These are phyloP conservation scores for Xylaria hypoxylon DNA, from an alignment of 2,329 filamentous ascomycete genomes.

Conservation along the genomic window DNA sequence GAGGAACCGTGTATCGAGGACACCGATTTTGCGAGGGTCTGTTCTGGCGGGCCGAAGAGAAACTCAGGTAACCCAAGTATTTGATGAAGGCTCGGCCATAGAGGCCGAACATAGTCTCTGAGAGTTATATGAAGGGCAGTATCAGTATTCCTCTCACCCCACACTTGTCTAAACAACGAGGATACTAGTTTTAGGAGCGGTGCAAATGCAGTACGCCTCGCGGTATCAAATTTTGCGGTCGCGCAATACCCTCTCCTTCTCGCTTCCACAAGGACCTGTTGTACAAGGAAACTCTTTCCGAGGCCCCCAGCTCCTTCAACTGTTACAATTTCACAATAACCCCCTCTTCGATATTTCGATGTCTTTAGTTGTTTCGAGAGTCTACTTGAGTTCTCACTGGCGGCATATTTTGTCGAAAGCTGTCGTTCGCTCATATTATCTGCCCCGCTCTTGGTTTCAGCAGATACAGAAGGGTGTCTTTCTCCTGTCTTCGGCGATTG, in stretches of 20 bases:
- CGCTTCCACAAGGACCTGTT: slow-evolving; percentile 71
- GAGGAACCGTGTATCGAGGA: slow-evolving; percentile 51
- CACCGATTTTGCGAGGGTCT: slow-evolving; percentile 51
- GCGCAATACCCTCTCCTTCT: slow-evolving; percentile 72
- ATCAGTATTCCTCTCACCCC: slow-evolving; percentile 74
- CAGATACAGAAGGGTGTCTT: slow-evolving; percentile 62
- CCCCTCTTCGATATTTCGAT: slow-evolving; percentile 69
- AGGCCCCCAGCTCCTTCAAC: slow-evolving; percentile 72
- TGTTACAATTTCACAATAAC: slow-evolving; percentile 72
- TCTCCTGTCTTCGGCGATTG: slow-evolving; percentile 62
- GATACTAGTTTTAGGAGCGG: slow-evolving; percentile 73
- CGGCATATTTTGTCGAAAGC: slow-evolving; percentile 55
- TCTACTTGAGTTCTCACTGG: slow-evolving; percentile 61
- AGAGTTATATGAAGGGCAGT: slow-evolving; percentile 71
- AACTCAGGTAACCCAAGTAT: slow-evolving; percentile 77
- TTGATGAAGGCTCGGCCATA: slow-evolving; percentile 73
- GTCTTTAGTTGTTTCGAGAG: slow-evolving; percentile 66
- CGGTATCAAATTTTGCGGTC: slow-evolving; percentile 74
- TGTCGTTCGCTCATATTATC: slow-evolving; percentile 61
- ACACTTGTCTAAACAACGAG: slow-evolving; percentile 74
- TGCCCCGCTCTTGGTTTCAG: slow-evolving; percentile 60
- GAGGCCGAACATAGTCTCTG: slow-evolving; percentile 71
- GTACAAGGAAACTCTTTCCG: slow-evolving; percentile 74
- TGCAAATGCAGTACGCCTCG: slow-evolving; percentile 70
- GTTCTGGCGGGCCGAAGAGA: slow-evolving; percentile 65